Percentiles rank a stretch among this genome's conserved stretches.
phyloP scores from a whole-genome alignment of 1,139 yeast genomes.

The Chernovozyma sophiae-reginae region DNA sequence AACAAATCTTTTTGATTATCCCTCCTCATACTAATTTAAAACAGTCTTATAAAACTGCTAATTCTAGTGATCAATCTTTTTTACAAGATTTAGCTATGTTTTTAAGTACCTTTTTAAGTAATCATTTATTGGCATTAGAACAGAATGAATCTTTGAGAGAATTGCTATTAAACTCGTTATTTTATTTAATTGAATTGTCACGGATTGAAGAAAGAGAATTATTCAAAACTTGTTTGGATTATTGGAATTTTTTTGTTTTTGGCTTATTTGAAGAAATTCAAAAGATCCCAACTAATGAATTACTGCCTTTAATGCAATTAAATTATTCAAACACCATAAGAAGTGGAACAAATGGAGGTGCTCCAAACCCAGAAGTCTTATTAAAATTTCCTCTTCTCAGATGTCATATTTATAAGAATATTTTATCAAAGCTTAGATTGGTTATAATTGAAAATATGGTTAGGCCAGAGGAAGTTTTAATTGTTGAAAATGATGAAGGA shows the following conservation, averaged over 20 bases:
- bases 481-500: slow-evolving; percentile 98
- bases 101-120: slow-evolving; percentile 75
- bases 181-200: slow-evolving; percentile 79
- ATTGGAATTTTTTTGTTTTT: slow-evolving; percentile 83
- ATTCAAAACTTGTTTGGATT: slow-evolving; percentile 91
- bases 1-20: slow-evolving; percentile 63
- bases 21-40: slow-evolving; percentile 75
- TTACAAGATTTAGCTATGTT: slow-evolving; percentile 95
- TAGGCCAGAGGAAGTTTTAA: slow-evolving; percentile 93
- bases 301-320: slow-evolving; percentile 73
- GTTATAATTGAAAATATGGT: slow-evolving; percentile 97
- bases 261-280: slow-evolving; percentile 84
- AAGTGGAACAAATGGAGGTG: slow-evolving; percentile 61
- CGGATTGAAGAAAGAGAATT: slow-evolving; percentile 93
- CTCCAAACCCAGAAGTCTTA: slow-evolving; percentile 77
- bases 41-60: slow-evolving; percentile 69
- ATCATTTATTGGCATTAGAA: slow-evolving; percentile 76
- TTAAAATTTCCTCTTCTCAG: slow-evolving; percentile 69
- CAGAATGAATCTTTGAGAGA: slow-evolving; percentile 54
- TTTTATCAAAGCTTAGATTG: slow-evolving; percentile 77
- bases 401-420: slow-evolving; percentile 72
- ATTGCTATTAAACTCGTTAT: slow-evolving; percentile 66
- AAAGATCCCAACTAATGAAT: slow-evolving; percentile 64
- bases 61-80: slow-evolving; percentile 84
- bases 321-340: slow-evolving; percentile 50